Conservation (phyloP, 805 yeast species). For the Hanseniaspora jakobsenii region DNA sequence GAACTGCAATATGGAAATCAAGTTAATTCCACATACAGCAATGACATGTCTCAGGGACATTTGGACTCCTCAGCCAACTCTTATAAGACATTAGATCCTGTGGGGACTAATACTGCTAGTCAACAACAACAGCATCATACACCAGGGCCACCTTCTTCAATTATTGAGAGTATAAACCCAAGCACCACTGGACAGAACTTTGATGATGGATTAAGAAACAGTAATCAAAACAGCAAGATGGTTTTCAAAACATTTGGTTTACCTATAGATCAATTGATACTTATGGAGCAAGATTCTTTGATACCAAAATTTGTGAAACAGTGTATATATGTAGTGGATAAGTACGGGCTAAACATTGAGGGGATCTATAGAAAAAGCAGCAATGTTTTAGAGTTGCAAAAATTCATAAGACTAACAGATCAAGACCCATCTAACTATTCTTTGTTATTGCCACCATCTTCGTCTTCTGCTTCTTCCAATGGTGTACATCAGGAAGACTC, state of each 20-base stretch:
- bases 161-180: constrained; percentile 10
- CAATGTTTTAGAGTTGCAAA: constrained; percentile 59
- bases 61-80: constrained; percentile 20
- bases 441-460: constrained; percentile 45
- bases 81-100: constrained; percentile 9
- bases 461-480: too few species aligned
- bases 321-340: constrained; percentile 78
- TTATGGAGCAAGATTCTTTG: constrained; percentile 66
- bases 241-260: constrained; percentile 59
- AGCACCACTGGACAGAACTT: background rate
- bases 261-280: constrained; percentile 63
- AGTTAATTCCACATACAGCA: constrained; percentile 25
- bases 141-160: constrained; percentile 10
- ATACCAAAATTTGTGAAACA: constrained; percentile 84
- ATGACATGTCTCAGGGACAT: too few species aligned
- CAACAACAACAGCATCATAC: constrained; percentile 13
- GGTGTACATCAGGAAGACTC: too few species aligned
- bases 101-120: constrained; percentile 5
- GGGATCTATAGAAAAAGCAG: constrained; percentile 87
- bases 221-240: too few species aligned
- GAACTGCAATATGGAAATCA: constrained; percentile 27
- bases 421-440: constrained; percentile 57
- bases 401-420: constrained; percentile 59
- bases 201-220: too few species aligned
- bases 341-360: constrained; percentile 70